Evolutionary conservation across 108 stramenopile species (phyloP).

Genomic region (Skeletonema costatum): DNA sequence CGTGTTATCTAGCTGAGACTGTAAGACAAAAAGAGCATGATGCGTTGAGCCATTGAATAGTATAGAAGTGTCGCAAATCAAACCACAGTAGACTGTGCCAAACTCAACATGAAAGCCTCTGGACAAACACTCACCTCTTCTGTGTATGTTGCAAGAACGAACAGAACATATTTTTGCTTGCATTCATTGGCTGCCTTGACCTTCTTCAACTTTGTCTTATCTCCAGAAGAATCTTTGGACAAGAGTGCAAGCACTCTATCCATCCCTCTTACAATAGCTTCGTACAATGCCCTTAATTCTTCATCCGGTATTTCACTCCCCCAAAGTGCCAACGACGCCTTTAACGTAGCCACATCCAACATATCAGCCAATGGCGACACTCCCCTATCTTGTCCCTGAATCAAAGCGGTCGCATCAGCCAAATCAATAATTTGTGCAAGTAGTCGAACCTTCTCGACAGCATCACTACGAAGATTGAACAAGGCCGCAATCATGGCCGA

Average conservation of each 20-base stretch:
- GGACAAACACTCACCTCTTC: conserved; percentile 50
- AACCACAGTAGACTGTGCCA: background rate
- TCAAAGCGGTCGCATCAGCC: conserved; percentile 39
- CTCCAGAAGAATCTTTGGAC: conserved; percentile 6
- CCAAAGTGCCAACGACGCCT: conserved; percentile 37
- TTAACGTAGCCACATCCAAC: conserved; percentile 38
- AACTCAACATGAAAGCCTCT: conserved; percentile 14
- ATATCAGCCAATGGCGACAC: conserved; percentile 53
- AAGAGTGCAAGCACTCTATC: conserved; percentile 29
- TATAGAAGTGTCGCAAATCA: background rate
- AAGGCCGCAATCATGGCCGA: conserved; percentile 52
- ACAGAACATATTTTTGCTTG: conserved; percentile 73
- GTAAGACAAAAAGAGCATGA: background rate
- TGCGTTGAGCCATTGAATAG: background rate
- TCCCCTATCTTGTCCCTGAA: conserved; percentile 35
- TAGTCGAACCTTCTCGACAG: conserved; percentile 59
- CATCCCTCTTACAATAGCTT: conserved; percentile 54
- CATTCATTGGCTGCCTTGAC: conserved; percentile 34
- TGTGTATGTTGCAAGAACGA: conserved; percentile 69
- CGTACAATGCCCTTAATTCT: conserved; percentile 56
- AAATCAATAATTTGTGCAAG: conserved; percentile 65
- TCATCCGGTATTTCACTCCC: conserved; percentile 17
- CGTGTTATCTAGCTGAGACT: conserved; percentile 61
- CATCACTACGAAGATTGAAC: conserved; percentile 77
- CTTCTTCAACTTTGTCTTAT: conserved; percentile 20